These are phyloP conservation scores for Cladophialophora bantiana DNA, from an alignment of 2,329 filamentous ascomycete species.

Conservation along the genomic window DNA sequence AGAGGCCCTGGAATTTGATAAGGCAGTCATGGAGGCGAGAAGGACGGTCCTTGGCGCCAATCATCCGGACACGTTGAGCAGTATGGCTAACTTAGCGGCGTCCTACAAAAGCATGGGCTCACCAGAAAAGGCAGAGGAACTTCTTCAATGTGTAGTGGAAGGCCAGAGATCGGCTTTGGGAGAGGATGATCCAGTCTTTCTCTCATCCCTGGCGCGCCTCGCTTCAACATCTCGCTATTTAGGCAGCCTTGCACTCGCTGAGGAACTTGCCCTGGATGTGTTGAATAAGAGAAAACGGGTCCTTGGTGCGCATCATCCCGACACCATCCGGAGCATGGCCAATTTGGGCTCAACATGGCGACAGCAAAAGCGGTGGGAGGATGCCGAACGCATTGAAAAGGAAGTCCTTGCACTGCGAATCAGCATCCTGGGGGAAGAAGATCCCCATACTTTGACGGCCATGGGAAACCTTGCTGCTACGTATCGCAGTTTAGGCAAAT, in stretches of 20 bases:
- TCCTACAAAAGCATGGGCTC: slow-evolving; percentile 4
- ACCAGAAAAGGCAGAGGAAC: background rate
- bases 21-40: background rate
- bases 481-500: background rate
- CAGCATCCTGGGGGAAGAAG: background rate
- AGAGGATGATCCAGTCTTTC: slow-evolving; percentile 1
- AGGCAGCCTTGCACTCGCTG: background rate
- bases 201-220: background rate
- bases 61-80: slow-evolving; percentile 5
- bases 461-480: slow-evolving; percentile 1
- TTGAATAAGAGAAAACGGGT: background rate
- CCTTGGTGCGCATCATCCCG: background rate
- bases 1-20: background rate
- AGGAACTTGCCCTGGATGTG: background rate
- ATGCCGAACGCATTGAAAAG: background rate
- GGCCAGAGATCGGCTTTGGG: background rate
- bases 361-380: background rate
- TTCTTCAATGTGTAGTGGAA: background rate
- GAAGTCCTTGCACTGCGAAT: background rate
- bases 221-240: background rate
- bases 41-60: background rate
- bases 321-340: slow-evolving; percentile 3
- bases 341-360: background rate
- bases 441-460: slow-evolving; percentile 3
- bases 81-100: background rate